These are phyloP conservation scores for Colletotrichum sp. DNA, from an alignment of 2,329 filamentous ascomycete species.

Conservation along the genomic window DNA sequence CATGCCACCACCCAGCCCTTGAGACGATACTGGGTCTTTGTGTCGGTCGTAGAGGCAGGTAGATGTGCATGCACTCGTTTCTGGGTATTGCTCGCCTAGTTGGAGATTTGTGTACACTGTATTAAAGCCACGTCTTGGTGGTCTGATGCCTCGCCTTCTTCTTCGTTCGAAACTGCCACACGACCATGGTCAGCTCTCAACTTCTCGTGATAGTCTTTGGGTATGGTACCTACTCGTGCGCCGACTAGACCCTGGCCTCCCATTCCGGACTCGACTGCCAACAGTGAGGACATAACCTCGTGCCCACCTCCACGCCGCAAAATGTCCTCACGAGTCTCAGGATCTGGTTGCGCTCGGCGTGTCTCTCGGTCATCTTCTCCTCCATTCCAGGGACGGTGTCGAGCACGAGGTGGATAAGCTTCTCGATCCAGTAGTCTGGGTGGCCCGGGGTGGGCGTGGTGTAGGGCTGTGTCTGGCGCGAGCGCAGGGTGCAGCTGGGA, in stretches of 20 bases:
- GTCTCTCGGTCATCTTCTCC: neutral
- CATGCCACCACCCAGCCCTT: neutral
- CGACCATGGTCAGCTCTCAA: neutral
- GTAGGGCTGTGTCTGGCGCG: neutral
- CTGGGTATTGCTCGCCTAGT: neutral
- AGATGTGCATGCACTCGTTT: neutral
- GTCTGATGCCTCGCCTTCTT: neutral
- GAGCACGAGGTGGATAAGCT: neutral
- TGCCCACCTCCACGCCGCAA: neutral
- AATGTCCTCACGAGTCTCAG: neutral
- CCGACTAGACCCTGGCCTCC: neutral
- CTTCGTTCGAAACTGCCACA: neutral
- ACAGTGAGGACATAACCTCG: neutral
- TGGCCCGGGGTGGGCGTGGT: neutral
- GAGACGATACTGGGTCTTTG: fast-evolving
- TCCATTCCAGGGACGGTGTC: neutral
- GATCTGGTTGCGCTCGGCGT: neutral
- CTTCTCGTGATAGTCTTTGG: neutral
- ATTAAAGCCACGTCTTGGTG: neutral
- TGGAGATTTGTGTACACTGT: neutral
- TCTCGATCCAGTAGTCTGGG: neutral
- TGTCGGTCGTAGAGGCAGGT: neutral
- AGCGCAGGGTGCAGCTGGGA: neutral
- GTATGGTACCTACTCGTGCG: neutral
- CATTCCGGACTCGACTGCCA: neutral